These are phyloP conservation scores for Bonia amplexicaulis DNA, from an alignment of 176 grass and related monocot genomes.

Conservation along the genomic window DNA sequence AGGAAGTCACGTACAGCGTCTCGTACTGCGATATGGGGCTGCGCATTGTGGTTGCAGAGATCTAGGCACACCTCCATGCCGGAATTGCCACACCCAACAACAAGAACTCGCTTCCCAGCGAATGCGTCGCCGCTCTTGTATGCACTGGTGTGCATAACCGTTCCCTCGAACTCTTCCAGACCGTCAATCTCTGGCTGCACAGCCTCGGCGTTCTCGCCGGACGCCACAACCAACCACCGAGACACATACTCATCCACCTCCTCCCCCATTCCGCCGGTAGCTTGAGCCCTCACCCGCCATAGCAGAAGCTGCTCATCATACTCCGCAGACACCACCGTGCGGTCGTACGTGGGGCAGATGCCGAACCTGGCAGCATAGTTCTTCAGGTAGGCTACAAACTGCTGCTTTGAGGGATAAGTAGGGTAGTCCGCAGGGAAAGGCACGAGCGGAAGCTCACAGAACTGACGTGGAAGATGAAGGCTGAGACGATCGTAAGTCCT, in stretches of 20 bases:
- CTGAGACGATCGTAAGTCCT: slow-evolving; percentile 91
- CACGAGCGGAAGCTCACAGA: slow-evolving; percentile 92
- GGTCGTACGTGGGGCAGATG: slow-evolving; percentile 64
- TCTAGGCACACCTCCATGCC: slow-evolving; percentile 99
- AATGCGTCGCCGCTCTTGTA: slow-evolving; percentile 71
- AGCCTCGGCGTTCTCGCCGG: slow-evolving; percentile 89
- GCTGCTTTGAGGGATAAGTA: slow-evolving; percentile 75
- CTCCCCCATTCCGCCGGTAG: slow-evolving; percentile 23
- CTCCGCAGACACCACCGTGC: slow-evolving; percentile 58
- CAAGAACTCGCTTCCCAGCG: slow-evolving; percentile 61
- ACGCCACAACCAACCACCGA: slow-evolving; percentile 83
- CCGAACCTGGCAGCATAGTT: slow-evolving; percentile 60
- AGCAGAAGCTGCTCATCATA: slow-evolving; percentile 42
- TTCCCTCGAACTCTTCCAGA: slow-evolving; percentile 48
- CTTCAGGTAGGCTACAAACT: slow-evolving; percentile 83
- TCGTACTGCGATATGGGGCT: slow-evolving; percentile 76
- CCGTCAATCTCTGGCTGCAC: slow-evolving; percentile 70
- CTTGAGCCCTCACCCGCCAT: slow-evolving; percentile 47
- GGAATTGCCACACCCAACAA: slow-evolving; percentile 88
- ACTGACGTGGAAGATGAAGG: slow-evolving; percentile 91
- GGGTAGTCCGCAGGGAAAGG: slow-evolving; percentile 74
- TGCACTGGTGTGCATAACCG: slow-evolving; percentile 68
- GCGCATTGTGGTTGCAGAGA: slow-evolving; percentile 80
- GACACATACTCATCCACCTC: slow-evolving; percentile 52
- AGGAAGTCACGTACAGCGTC: slow-evolving; percentile 62